Evolutionary conservation across 768 basidiomycete species (phyloP).

Genomic region (Glaciozyma martinii): DNA sequence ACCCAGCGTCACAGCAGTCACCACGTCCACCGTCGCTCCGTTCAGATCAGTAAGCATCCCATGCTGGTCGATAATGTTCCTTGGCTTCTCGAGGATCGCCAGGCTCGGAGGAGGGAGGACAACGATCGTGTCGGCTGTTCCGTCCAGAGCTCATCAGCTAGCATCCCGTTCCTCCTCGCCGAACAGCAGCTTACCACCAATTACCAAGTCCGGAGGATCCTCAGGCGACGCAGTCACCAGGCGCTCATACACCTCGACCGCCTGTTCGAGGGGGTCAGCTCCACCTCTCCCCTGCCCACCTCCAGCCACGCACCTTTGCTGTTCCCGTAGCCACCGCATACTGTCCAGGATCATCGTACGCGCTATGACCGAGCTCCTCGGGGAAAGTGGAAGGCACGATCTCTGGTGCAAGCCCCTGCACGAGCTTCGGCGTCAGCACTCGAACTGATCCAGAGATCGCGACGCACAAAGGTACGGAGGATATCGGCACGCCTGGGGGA

Average conservation of each 20-base stretch:
- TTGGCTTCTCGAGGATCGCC: slow-evolving; percentile 74
- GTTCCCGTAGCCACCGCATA: slow-evolving; percentile 68
- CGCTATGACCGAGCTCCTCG: slow-evolving; percentile 60
- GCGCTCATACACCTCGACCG: slow-evolving; percentile 75
- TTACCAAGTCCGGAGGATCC: slow-evolving; percentile 69
- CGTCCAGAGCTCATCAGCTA: neutral
- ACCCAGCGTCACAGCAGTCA: slow-evolving; percentile 83
- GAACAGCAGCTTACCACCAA: slow-evolving; percentile 49
- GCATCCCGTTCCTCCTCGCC: neutral
- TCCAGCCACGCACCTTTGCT: slow-evolving; percentile 47
- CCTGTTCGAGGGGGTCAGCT: slow-evolving; percentile 39
- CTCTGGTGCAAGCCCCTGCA: slow-evolving; percentile 57
- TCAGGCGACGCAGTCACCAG: slow-evolving; percentile 59
- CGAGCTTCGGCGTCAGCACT: neutral
- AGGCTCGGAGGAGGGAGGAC: slow-evolving; percentile 56
- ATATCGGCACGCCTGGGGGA: slow-evolving; percentile 32
- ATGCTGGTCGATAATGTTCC: slow-evolving; percentile 65
- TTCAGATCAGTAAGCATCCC: slow-evolving; percentile 82
- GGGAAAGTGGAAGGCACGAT: slow-evolving; percentile 67
- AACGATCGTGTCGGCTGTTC: slow-evolving; percentile 87
- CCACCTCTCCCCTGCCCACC: neutral
- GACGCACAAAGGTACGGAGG: slow-evolving; percentile 14
- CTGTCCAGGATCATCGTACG: slow-evolving; percentile 62
- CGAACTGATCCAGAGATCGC: neutral
- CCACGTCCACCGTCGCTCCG: slow-evolving; percentile 78